These are phyloP conservation scores for Lasiosphaeria ovina DNA, from an alignment of 495 filamentous ascomycete genomes.

Conservation along the genomic window DNA sequence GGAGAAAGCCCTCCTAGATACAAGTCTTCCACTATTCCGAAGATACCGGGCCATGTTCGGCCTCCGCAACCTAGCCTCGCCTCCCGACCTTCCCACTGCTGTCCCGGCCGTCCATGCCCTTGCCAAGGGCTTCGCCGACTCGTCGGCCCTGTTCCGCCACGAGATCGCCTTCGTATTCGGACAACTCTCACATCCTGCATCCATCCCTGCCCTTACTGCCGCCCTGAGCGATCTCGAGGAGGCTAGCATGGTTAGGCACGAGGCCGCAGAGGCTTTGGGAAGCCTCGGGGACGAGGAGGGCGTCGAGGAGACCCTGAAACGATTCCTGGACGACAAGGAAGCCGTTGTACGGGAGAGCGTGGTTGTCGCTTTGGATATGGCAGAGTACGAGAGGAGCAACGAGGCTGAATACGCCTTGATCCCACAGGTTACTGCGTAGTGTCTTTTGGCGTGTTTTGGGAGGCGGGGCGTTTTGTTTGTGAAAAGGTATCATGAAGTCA, in stretches of 20 bases:
- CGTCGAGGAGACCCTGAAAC: slow-evolving; percentile 79
- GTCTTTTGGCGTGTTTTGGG: slow-evolving; percentile 17
- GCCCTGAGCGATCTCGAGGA: slow-evolving; percentile 77
- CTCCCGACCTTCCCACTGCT: slow-evolving; percentile 84
- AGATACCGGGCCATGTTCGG: slow-evolving; percentile 98
- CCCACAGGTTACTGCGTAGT: slow-evolving; percentile 52
- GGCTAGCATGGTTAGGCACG: slow-evolving; percentile 93
- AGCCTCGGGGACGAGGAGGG: slow-evolving; percentile 92
- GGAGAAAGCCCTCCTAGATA: slow-evolving; percentile 74
- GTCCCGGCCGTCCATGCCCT: slow-evolving; percentile 79
- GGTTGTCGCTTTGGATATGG: slow-evolving; percentile 96
- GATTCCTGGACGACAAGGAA: slow-evolving; percentile 85
- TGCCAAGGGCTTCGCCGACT: slow-evolving; percentile 81
- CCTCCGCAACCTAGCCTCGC: slow-evolving; percentile 87
- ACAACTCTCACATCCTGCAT: slow-evolving; percentile 92
- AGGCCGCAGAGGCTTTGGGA: slow-evolving; percentile 96
- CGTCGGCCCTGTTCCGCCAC: slow-evolving; percentile 92
- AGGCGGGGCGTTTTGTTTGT: slow-evolving; percentile 16
- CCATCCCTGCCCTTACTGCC: slow-evolving; percentile 80
- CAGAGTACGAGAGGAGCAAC: slow-evolving; percentile 88
- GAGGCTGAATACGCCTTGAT: slow-evolving; percentile 89
- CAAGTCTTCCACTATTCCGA: slow-evolving; percentile 75
- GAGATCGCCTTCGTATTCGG: slow-evolving; percentile 99
- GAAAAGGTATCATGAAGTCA: slow-evolving; percentile 17
- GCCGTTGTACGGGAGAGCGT: slow-evolving; percentile 92